Conservation (phyloP, 805 yeast species). For the Spathaspora arborariae region DNA sequence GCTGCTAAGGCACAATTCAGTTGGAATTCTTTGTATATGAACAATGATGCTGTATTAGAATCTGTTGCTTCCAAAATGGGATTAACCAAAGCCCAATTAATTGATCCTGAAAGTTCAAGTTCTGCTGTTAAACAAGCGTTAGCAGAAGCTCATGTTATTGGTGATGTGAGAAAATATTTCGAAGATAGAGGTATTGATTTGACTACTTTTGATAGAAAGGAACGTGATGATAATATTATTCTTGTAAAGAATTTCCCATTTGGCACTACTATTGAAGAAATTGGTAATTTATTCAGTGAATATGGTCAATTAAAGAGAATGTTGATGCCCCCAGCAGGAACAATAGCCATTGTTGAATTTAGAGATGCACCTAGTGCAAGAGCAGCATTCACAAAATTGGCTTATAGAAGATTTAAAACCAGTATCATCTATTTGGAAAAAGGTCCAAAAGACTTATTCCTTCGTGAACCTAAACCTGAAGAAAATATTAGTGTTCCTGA, state of each 20-base stretch:
- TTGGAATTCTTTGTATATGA: conserved; percentile 93
- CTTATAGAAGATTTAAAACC: conserved; percentile 84
- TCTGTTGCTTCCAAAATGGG: conserved; percentile 86
- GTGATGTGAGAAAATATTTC: conserved; percentile 84
- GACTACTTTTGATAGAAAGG: conserved; percentile 58
- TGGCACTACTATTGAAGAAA: conserved; percentile 77
- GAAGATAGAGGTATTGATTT: conserved; percentile 84
- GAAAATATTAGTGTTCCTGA: conserved; percentile 25
- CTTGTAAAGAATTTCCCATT: conserved; percentile 87
- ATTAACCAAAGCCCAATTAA: conserved; percentile 71
- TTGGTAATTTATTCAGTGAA: conserved; percentile 75
- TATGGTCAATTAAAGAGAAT: conserved; percentile 78
- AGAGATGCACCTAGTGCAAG: conserved; percentile 81
- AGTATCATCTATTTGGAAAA: conserved; percentile 87
- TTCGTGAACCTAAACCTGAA: conserved; percentile 47
- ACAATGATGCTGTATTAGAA: conserved; percentile 85
- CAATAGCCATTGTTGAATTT: conserved; percentile 90
- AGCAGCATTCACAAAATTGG: conserved; percentile 81
- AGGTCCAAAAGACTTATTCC: conserved; percentile 83
- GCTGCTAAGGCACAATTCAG: conserved; percentile 86
- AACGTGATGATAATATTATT: conserved; percentile 75
- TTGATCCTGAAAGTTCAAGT: conserved; percentile 81
- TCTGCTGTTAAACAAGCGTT: conserved; percentile 96
- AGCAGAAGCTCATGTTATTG: conserved; percentile 94
- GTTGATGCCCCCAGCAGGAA: conserved; percentile 94